These are phyloP conservation scores for Aspergillus ostianus DNA, from an alignment of 495 filamentous ascomycete genomes.

Conservation along the genomic window DNA sequence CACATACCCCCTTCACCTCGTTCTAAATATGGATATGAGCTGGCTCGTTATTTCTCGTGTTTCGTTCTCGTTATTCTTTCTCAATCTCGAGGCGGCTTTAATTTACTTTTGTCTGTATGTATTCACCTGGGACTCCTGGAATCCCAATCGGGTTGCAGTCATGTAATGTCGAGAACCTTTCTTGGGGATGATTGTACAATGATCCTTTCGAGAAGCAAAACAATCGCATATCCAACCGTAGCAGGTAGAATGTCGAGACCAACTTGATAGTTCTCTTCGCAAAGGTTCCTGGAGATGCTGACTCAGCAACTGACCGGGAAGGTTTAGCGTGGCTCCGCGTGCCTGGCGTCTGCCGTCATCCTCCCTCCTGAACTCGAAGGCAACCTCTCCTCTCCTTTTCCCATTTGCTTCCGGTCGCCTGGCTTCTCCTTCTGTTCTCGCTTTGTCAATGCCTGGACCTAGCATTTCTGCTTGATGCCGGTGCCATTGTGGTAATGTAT, in stretches of 20 bases:
- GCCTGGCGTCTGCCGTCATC: conserved; percentile 12
- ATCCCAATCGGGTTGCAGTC: no score
- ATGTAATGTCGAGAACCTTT: no score
- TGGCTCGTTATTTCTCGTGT: not conserved
- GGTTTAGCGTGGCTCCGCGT: conserved; percentile 15
- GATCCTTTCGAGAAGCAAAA: no score
- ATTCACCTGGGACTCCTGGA: no score
- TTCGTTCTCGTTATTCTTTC: not conserved
- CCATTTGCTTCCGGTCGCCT: conserved; percentile 11
- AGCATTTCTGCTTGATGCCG: conserved; percentile 29
- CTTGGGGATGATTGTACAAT: no score
- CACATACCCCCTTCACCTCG: not conserved
- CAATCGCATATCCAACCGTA: no score
- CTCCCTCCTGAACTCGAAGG: conserved; percentile 2
- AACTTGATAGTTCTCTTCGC: no score
- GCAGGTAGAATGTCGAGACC: no score
- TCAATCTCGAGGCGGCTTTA: not conserved
- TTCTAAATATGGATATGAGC: not conserved
- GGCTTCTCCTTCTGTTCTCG: conserved; percentile 14
- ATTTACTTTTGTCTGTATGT: not conserved
- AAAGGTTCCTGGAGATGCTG: not conserved
- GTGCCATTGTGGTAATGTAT: conserved; percentile 62
- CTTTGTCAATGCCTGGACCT: conserved; percentile 22
- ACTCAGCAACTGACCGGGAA: not conserved
- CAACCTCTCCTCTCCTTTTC: conserved; percentile 5